These are phyloP conservation scores for Myriosclerotinia scirpicola DNA, from an alignment of 2,329 filamentous ascomycete species.

Conservation along the genomic window DNA sequence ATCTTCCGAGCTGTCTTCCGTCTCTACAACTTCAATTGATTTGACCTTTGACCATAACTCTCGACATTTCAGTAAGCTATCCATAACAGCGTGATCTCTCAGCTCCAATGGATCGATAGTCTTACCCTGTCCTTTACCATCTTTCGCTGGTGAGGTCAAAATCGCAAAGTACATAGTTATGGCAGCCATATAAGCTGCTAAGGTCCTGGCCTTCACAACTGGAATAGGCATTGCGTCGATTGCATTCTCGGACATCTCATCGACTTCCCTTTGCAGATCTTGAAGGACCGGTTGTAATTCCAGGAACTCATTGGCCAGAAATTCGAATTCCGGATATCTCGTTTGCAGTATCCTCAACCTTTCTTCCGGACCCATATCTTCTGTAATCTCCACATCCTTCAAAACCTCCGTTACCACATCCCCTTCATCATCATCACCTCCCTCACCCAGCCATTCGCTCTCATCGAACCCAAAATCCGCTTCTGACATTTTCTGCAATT, in stretches of 20 bases:
- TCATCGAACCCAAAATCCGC: constrained; percentile 94
- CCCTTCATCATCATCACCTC: constrained; percentile 49
- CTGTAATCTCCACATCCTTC: constrained; percentile 77
- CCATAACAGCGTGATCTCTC: constrained; percentile 89
- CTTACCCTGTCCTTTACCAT: constrained; percentile 52
- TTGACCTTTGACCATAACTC: constrained; percentile 77
- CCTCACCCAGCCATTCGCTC: constrained; percentile 72
- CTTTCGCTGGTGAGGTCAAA: constrained; percentile 74
- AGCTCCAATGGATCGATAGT: constrained; percentile 75
- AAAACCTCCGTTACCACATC: constrained; percentile 82
- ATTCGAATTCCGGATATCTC: constrained; percentile 90
- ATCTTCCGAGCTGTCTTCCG: constrained; percentile 39
- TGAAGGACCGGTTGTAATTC: constrained; percentile 56
- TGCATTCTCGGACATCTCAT: constrained; percentile 33
- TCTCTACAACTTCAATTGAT: constrained; percentile 49
- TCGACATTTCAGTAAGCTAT: constrained; percentile 74
- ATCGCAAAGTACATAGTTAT: constrained; percentile 94
- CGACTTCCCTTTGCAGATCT: constrained; percentile 57
- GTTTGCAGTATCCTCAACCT: constrained; percentile 71
- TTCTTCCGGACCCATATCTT: constrained; percentile 75
- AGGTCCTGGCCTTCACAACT: constrained; percentile 72
- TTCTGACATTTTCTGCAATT: constrained; percentile 82
- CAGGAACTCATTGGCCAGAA: constrained; percentile 68
- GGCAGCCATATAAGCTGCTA: constrained; percentile 82
- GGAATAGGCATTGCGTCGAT: constrained; percentile 34